Evolutionary conservation across 2,329 filamentous ascomycete genomes (phyloP).

Genomic region (Graphiopsis chlorocephala): DNA sequence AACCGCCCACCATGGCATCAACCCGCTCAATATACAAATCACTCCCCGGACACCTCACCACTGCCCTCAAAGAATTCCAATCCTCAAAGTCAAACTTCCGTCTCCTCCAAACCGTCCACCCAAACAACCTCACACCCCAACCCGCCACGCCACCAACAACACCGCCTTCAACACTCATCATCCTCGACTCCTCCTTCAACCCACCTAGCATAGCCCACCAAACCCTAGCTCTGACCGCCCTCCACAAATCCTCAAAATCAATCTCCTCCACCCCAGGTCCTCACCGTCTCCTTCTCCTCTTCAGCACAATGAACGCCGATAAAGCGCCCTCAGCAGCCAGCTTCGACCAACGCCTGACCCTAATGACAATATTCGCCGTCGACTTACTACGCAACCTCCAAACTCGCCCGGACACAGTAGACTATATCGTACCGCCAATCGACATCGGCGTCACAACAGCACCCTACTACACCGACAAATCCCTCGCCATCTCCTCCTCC

Average conservation of each 20-base stretch:
- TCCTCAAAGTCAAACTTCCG: constrained; percentile 37
- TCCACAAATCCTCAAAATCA: constrained; percentile 38
- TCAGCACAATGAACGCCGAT: constrained; percentile 65
- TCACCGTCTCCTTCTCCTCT: constrained; percentile 54
- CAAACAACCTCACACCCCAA: constrained; percentile 19
- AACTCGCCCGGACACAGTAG: neutral
- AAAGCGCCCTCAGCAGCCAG: constrained; percentile 64
- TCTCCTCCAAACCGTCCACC: constrained; percentile 35
- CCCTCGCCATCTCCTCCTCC: constrained; percentile 50
- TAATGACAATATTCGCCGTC: constrained; percentile 68
- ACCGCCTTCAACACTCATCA: constrained; percentile 52
- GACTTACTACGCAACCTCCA: constrained; percentile 44
- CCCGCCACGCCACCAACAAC: constrained; percentile 18
- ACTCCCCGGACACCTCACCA: constrained; percentile 39
- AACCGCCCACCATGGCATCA: neutral
- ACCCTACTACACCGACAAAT: constrained; percentile 74
- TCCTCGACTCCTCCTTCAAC: constrained; percentile 66
- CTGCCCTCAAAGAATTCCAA: constrained; percentile 44
- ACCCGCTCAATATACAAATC: constrained; percentile 18
- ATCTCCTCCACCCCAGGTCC: constrained; percentile 36
- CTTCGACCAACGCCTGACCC: constrained; percentile 64
- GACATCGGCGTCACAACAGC: constrained; percentile 70
- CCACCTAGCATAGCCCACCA: constrained; percentile 61
- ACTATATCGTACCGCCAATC: constrained; percentile 30
- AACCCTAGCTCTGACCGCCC: constrained; percentile 53